Evolutionary conservation across 352 stramenopile genomes (phyloP), one percentile per base, ranked within the genome.

Genomic region (Phytophthora citrophthora): DNA sequence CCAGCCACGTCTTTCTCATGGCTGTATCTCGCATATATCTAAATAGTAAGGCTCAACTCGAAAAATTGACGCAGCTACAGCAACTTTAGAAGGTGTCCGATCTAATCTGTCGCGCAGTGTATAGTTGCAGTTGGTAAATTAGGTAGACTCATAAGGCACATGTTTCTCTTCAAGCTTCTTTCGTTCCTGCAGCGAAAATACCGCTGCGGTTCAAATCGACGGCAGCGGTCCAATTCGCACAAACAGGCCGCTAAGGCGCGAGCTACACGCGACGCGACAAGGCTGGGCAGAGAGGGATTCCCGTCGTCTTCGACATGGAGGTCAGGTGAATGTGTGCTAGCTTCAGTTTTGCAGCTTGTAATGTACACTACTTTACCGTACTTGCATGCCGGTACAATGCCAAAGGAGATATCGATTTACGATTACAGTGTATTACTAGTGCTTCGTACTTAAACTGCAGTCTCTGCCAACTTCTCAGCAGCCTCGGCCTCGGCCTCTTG

Each of bases 391-490:
- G 7, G 29, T 32, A 32, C 29, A 32, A 45, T 9, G 10, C 18
- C 39, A 7, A 45, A 54, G 1, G 23, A 11, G 31, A 54, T 26
- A 54, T 54, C 50, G 43, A 50, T 41, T 55, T 67, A 54, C 29
- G 15, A 51, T 55, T 73, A 88, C n/a, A n/a, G n/a, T n/a, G n/a
- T 53, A 70, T 81, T 60, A 27, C 61, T 52, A 48, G 88, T 82
- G 67, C 76, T 44, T 68, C 68, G 87, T 82, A 69, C 77, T 44
- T 68, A 72, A n/a, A 72, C 64, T 41, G 51, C 50, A 32, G 43
- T 60, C 40, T 68, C 64, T 2, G 64, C 51, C 18, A 68, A 31
- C 38, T 72, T 71, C 1, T 68, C 51, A 13, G 43, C 45, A 46
- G 44, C 26, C 13, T 61, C 55, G 6, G 46, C 46, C 12, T 64